A percentile compares a stretch with the other conserved stretches of the same genome.
Evolutionary conservation across 2,329 filamentous ascomycete genomes (phyloP).

Genomic region (Colletotrichum scovillei): DNA sequence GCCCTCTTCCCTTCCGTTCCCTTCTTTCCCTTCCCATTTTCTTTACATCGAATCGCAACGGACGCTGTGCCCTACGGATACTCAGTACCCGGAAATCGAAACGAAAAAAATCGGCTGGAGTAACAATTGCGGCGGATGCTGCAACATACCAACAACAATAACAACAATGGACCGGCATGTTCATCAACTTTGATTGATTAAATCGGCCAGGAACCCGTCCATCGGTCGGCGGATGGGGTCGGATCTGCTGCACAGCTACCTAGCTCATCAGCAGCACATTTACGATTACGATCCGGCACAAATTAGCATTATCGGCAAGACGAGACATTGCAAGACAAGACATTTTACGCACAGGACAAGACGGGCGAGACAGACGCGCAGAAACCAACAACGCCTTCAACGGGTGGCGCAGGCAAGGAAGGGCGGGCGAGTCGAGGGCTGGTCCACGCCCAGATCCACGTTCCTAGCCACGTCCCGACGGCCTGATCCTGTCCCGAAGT

Average conservation of each 20-base stretch:
- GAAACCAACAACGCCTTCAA: conserved; percentile 11
- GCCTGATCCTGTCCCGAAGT: conserved; percentile 25
- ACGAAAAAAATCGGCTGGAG: background rate
- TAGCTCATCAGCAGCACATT: background rate
- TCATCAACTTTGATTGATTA: conserved; percentile 18
- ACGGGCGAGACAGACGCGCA: background rate
- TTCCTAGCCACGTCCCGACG: conserved; percentile 21
- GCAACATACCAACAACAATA: conserved; percentile 4
- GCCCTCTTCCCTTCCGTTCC: conserved; percentile 27
- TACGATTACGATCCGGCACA: conserved; percentile 6
- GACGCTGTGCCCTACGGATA: conserved; percentile 11
- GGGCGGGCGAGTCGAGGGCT: conserved; percentile 12
- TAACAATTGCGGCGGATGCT: background rate
- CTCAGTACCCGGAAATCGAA: too few relatives aligned
- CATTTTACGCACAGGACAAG: background rate
- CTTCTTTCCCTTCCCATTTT: conserved; percentile 33
- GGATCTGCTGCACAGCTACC: background rate
- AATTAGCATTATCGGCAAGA: conserved; percentile 3
- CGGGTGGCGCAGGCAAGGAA: conserved; percentile 19
- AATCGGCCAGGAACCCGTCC: background rate
- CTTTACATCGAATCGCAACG: conserved; percentile 10
- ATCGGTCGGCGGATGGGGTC: background rate
- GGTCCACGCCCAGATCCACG: conserved; percentile 17
- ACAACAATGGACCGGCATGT: background rate
- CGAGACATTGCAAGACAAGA: background rate